These are phyloP conservation scores for Protomyces lactucae-debilis DNA, from an alignment of 1,139 yeast species.

Conservation along the genomic window DNA sequence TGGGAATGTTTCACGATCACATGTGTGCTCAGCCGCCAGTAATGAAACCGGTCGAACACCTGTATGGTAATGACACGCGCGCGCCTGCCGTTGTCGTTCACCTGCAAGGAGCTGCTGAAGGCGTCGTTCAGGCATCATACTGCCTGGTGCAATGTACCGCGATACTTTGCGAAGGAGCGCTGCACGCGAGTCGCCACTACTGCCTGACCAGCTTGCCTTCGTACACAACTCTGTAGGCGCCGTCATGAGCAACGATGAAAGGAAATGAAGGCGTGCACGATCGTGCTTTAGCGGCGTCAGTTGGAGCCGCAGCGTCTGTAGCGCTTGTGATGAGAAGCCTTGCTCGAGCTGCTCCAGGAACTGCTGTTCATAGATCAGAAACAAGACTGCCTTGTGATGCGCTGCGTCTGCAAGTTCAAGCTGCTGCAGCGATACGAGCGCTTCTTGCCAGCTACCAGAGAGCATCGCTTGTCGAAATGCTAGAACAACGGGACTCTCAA, in stretches of 20 bases:
- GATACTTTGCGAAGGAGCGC: slow-evolving; percentile 44
- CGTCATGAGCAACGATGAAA: slow-evolving; percentile 41
- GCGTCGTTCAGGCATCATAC: slow-evolving; percentile 52
- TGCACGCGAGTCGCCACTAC: slow-evolving; percentile 43
- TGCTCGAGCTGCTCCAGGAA: slow-evolving; percentile 43
- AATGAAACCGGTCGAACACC: slow-evolving; percentile 33
- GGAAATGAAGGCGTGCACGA: slow-evolving; percentile 30
- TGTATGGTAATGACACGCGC: slow-evolving; percentile 43
- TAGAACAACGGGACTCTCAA: slow-evolving; percentile 41
- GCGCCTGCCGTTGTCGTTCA: slow-evolving; percentile 49
- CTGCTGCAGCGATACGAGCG: slow-evolving; percentile 40
- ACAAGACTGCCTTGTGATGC: slow-evolving; percentile 34
- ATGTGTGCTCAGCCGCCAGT: slow-evolving; percentile 38
- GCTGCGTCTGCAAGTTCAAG: slow-evolving; percentile 37
- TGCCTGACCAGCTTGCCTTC: slow-evolving; percentile 44
- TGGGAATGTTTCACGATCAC: slow-evolving; percentile 48
- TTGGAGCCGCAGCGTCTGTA: slow-evolving; percentile 45
- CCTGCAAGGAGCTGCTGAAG: slow-evolving; percentile 50
- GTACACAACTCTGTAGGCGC: slow-evolving; percentile 38
- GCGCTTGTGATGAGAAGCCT: slow-evolving; percentile 43
- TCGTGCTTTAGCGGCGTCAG: slow-evolving; percentile 37
- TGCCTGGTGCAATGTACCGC: slow-evolving; percentile 48
- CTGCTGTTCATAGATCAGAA: slow-evolving; percentile 39
- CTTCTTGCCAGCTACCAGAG: slow-evolving; percentile 45
- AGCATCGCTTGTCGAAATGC: slow-evolving; percentile 44